These are phyloP conservation scores for Alternaria infectoria DNA, from an alignment of 2,329 filamentous ascomycete species.

Conservation along the genomic window DNA sequence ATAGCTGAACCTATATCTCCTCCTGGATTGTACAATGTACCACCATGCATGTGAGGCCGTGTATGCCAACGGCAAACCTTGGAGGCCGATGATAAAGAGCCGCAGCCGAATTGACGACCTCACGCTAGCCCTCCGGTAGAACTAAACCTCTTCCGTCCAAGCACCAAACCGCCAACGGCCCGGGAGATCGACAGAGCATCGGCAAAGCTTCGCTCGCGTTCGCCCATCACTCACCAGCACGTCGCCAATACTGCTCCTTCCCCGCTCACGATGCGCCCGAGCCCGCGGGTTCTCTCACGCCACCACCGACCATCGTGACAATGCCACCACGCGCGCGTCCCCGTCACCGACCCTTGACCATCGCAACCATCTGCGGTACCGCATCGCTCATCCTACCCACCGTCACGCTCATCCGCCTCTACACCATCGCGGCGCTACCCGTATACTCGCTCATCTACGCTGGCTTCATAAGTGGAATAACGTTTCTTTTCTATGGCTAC, in stretches of 20 bases:
- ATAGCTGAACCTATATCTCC: neutral
- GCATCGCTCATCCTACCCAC: constrained; percentile 60
- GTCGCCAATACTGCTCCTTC: neutral
- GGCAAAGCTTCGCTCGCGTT: neutral
- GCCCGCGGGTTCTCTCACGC: neutral
- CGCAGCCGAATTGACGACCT: neutral
- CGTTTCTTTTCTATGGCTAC: constrained; percentile 44
- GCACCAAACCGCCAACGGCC: neutral
- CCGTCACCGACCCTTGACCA: constrained; percentile 34
- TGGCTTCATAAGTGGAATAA: constrained; percentile 24
- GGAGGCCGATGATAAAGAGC: neutral
- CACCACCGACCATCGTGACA: neutral
- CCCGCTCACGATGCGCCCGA: neutral
- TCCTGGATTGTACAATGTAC: neutral
- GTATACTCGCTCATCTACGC: constrained; percentile 25
- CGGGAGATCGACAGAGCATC: constrained; percentile 16
- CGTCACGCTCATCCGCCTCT: constrained; percentile 55
- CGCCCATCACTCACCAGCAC: neutral
- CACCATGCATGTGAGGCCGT: neutral
- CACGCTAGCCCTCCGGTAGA: neutral
- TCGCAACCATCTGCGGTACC: constrained; percentile 31
- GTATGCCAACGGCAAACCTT: neutral
- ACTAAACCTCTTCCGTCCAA: constrained; percentile 7
- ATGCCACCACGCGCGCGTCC: constrained; percentile 17
- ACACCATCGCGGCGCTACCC: constrained; percentile 18